Evolutionary conservation across 306 rosid genomes (phyloP), one percentile per base, ranked within the genome.

Genomic region (Prunus campanulata): DNA sequence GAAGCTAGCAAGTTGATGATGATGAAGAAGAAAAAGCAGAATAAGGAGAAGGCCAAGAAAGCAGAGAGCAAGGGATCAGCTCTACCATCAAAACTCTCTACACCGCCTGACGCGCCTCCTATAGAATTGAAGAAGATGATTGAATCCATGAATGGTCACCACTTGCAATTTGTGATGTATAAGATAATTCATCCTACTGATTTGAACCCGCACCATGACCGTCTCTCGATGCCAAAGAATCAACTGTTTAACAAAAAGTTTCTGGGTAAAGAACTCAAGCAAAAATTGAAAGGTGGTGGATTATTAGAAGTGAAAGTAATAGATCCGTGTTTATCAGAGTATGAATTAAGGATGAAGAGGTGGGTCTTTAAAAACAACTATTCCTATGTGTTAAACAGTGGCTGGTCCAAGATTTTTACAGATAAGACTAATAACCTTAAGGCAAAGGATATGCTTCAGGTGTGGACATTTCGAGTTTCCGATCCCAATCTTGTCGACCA

Each of bases 401-500:
- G 75, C 55, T 71, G 75, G 75, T 54, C 35, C 14, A 3, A n/a
- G 14, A 25, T 71, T 71, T 6, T 35, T 35, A 35, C 1, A 27
- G 24, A 1, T 5, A 0, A 1, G 10, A 6, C 11, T 11, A n/a
- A 71, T 35, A 1, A 20, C 12, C 24, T 54, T 32, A 12, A 0
- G 6, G 2, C 1, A 5, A 47, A 47, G 11, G 24, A 35, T 32
- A 11, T 3, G 3, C 13, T 71, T 35, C 52, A 71, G 65, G 50
- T 71, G 24, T 71, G 75, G 75, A 30, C 65, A 0, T 71, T 71
- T 55, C 65, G 51, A 35, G 75, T 71, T 35, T 22, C 24, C 7
- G 24, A 22, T 13, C 42, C 42, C 8, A 35, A 35, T 35, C 42
- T 35, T 35, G 25, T 19, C 11, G 4, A 56, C 5, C 2, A 51